Conservation (phyloP, 129 eudicot species). For the Saposhnikovia divaricata region DNA sequence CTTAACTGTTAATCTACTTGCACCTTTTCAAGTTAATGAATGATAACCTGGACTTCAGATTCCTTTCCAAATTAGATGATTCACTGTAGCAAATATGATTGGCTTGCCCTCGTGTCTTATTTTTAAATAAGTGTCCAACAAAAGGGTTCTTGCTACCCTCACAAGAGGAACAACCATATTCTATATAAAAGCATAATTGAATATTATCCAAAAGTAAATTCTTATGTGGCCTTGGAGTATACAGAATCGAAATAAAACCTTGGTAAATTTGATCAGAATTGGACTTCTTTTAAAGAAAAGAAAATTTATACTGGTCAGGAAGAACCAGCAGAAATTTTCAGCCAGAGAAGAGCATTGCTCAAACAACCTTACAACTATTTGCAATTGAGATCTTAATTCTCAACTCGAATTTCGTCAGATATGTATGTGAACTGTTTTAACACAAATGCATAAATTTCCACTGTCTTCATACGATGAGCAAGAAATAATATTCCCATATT, state of each 20-base stretch:
- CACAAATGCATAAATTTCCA: background rate
- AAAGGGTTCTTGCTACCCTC: conserved; percentile 1
- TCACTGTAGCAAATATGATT: background rate
- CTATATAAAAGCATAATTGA: background rate
- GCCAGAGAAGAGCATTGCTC: background rate
- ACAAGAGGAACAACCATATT: background rate
- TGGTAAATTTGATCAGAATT: background rate
- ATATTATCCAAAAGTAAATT: background rate
- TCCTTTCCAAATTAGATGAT: background rate
- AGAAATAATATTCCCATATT: background rate
- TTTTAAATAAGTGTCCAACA: background rate
- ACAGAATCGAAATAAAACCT: background rate
- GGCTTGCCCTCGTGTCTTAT: background rate
- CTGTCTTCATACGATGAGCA: background rate
- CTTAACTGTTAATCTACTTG: background rate
- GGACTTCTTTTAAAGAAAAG: background rate
- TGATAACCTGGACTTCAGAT: background rate
- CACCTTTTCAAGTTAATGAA: background rate
- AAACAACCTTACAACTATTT: background rate
- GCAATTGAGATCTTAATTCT: background rate
- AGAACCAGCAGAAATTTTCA: background rate
- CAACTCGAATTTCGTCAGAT: background rate
- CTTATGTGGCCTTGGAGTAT: background rate
- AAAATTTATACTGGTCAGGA: background rate
- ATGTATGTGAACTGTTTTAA: background rate